These are phyloP conservation scores for Plasmodium malariae DNA, from an alignment of 169 alveolate genomes.

Conservation along the genomic window DNA sequence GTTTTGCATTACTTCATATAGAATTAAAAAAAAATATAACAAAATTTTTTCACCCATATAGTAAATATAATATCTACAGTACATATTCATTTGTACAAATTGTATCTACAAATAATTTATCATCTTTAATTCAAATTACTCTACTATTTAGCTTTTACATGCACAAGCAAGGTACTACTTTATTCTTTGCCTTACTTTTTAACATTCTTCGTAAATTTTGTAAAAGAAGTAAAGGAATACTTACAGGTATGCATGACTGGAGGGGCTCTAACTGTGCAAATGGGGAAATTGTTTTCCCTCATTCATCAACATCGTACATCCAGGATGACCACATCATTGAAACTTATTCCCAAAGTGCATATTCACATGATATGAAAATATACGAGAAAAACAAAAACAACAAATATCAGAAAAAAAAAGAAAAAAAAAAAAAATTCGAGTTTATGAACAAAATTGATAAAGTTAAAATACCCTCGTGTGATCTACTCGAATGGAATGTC, in stretches of 20 bases:
- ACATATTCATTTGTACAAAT: not conserved
- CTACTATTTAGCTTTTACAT: conserved; percentile 13
- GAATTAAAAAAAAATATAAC: conserved; percentile 2
- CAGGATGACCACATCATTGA: not conserved
- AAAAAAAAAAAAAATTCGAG: conserved; percentile 32
- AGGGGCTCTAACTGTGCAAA: not conserved
- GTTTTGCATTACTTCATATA: conserved; percentile 19
- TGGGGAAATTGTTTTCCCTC: not conserved
- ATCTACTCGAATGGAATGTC: no score
- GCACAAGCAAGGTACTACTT: not conserved
- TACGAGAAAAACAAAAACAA: conserved; percentile 52
- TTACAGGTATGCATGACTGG: not conserved
- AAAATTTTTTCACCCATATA: conserved; percentile 6
- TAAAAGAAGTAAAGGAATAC: not conserved
- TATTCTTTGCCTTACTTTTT: conserved; percentile 4
- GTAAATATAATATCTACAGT: conserved; percentile 24
- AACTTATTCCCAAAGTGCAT: not conserved
- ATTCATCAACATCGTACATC: not conserved
- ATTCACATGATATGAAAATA: conserved; percentile 35
- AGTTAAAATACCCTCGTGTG: conserved; percentile 26
- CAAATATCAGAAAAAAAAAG: conserved; percentile 37
- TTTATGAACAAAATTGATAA: conserved; percentile 15
- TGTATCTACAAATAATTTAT: not conserved
- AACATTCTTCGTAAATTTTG: not conserved
- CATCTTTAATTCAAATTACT: not conserved